Evolutionary conservation across 2,329 filamentous ascomycete species (phyloP), one percentile per base, ranked within the genome.

Genomic region (Sporothrix dimorphospora): DNA sequence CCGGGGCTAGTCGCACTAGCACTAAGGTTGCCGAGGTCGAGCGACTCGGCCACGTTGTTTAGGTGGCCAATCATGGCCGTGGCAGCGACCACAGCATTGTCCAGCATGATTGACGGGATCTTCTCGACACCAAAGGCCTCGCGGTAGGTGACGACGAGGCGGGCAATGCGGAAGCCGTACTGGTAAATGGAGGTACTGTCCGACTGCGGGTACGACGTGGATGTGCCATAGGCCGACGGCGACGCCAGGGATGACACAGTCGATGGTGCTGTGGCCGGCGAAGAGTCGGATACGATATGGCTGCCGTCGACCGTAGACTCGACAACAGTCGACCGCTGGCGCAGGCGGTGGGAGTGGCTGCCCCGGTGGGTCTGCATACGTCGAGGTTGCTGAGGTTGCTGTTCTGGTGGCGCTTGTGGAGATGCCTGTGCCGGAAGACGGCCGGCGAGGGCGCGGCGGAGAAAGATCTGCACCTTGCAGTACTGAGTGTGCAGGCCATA

Each of bases 61-160:
- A 71, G 42, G 12, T 71, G 68, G 4, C 53, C 47, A n/a, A 72
- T 71, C 71, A 72, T 70, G 21, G 45, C 68, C 2, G 71, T 71
- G 51, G 71, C 71, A 8, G 71, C 71, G 8, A 72, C 68, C 1
- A 72, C 71, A 4, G 71, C 27, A n/a, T 72, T 72, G 24, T 72
- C 71, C 3, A 72, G 69, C 71, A 72, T 70, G 51, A 72, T 72
- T 4, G 71, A 72, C 5, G 71, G 71, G 4, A 71, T 70, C 38
- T 72, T 55, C 30, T 72, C 71, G n/a, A 72, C 49, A 24, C 71
- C 71, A 63, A 70, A 72, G 1, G 71, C 68, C 45, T 72, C 68
- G 21, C 68, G 68, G 19, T 72, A 72, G 3, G 71, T 72, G 8
- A 72, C 71, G 1, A 72, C 68, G n/a, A 72, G 34, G 6, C 71